Percentiles rank a stretch among this genome's conserved stretches.
Evolutionary conservation across 2,329 filamentous ascomycete species (phyloP).

Genomic region (Coniochaeta hoffmannii): DNA sequence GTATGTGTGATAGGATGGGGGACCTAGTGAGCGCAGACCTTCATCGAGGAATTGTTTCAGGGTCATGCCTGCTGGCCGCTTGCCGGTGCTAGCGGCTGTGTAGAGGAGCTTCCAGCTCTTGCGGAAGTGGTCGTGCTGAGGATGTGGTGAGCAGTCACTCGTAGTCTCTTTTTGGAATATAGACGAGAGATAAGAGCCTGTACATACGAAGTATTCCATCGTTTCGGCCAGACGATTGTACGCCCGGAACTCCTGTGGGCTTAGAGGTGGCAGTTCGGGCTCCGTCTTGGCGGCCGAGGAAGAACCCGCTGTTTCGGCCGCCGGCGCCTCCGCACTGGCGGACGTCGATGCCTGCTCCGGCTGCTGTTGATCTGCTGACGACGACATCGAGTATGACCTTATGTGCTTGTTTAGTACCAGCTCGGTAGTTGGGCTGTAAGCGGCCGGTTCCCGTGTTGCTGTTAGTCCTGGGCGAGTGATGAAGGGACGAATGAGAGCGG

Average conservation of each 20-base stretch:
- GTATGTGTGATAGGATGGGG: not conserved
- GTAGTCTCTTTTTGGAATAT: not conserved
- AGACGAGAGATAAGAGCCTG: not conserved
- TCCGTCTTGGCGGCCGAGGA: not conserved
- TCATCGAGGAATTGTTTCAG: conserved; percentile 60
- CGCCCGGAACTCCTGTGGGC: conserved; percentile 55
- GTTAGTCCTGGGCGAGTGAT: not conserved
- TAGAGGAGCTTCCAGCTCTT: conserved; percentile 65
- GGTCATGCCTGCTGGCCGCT: conserved; percentile 56
- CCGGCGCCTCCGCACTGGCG: conserved; percentile 1
- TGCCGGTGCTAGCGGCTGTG: conserved; percentile 50
- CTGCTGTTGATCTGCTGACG: not conserved
- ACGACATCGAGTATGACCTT: not conserved
- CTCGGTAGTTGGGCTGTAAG: not conserved
- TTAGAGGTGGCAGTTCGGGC: conserved; percentile 49
- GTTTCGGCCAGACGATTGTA: conserved; percentile 69
- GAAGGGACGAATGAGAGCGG: not conserved
- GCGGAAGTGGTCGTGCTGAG: conserved; percentile 70
- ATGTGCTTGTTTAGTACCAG: not conserved
- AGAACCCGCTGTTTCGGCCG: not conserved
- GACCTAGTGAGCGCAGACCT: conserved; percentile 29
- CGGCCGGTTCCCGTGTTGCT: not conserved
- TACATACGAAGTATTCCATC: conserved; percentile 65
- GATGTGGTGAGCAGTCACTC: conserved; percentile 9
- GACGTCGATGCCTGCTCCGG: not conserved